Evolutionary conservation across 2,329 filamentous ascomycete genomes (phyloP).

Genomic region (Chrysoporthe austroafricana): DNA sequence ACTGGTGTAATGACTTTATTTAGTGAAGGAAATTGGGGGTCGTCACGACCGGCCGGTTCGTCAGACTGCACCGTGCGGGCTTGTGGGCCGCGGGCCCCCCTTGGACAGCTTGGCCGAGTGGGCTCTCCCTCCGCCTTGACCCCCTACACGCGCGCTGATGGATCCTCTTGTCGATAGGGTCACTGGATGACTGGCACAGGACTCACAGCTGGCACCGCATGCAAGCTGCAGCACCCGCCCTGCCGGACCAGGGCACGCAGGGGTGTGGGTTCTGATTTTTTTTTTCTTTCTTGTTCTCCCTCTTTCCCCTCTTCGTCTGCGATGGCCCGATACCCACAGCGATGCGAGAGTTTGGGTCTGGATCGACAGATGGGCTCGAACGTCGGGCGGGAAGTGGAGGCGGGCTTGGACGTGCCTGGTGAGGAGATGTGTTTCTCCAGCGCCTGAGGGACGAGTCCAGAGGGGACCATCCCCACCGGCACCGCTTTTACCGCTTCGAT

Average conservation of each 20-base stretch:
- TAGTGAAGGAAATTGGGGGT: conserved; percentile 26
- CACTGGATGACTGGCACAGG: conserved; percentile 9
- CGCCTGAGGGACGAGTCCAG: neutral
- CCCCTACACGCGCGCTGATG: neutral
- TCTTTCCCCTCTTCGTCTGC: neutral
- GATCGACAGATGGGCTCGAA: neutral
- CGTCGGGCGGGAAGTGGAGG: neutral
- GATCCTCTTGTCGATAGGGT: conserved; percentile 3
- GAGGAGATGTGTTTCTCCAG: neutral
- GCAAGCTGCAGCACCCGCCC: neutral
- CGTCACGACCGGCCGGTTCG: conserved; percentile 22
- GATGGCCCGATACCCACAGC: conserved; percentile 2
- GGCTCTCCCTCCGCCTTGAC: conserved; percentile 1
- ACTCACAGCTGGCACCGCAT: conserved; percentile 16
- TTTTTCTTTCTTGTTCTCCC: neutral
- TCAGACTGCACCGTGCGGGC: conserved; percentile 10
- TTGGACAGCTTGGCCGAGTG: neutral
- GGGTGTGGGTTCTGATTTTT: neutral
- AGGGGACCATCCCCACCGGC: neutral
- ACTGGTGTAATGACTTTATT: conserved; percentile 24
- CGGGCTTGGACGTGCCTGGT: neutral
- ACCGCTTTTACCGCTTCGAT: conserved; percentile 1
- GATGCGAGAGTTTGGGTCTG: conserved; percentile 11
- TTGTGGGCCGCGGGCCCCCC: conserved; percentile 2
- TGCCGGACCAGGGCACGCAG: no score